phyloP scores from a whole-genome alignment of 1,284 basidiomycete genomes.

The Ustilago hordei region DNA sequence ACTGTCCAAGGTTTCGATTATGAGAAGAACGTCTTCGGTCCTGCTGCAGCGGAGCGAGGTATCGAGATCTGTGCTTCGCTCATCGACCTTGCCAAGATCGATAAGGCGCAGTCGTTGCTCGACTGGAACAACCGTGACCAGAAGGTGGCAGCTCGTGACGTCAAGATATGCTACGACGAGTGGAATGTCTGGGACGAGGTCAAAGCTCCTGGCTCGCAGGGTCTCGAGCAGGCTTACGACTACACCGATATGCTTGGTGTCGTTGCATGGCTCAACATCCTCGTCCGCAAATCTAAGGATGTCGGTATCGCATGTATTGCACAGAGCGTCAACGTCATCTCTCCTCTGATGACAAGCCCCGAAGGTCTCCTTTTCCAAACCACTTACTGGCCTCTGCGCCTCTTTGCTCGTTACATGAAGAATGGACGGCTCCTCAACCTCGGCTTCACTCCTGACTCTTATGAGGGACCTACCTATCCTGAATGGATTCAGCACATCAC shows the following conservation, averaged over 20 bases:
- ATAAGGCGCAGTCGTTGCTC: conserved; percentile 33
- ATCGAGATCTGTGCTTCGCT: conserved; percentile 71
- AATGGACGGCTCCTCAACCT: conserved; percentile 72
- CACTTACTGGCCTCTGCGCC: conserved; percentile 74
- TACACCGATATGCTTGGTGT: conserved; percentile 76
- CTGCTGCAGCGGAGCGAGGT: conserved; percentile 70
- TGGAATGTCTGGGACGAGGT: conserved; percentile 75
- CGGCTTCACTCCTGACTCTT: conserved; percentile 70
- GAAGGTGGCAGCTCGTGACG: conserved; percentile 44
- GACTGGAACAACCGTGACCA: conserved; percentile 46
- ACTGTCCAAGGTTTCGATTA: conserved; percentile 71
- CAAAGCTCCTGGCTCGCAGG: conserved; percentile 72
- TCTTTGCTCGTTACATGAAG: conserved; percentile 75
- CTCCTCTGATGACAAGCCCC: conserved; percentile 72
- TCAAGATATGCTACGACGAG: conserved; percentile 74
- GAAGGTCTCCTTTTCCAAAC: conserved; percentile 74
- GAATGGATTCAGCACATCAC: conserved; percentile 71
- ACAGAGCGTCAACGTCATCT: conserved; percentile 75
- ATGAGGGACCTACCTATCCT: conserved; percentile 73
- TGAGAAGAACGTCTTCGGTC: conserved; percentile 72
- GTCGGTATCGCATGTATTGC: conserved; percentile 78
- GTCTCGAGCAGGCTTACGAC: conserved; percentile 76
- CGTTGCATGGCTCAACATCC: conserved; percentile 77
- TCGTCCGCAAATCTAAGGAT: conserved; percentile 76
- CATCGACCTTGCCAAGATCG: conserved; percentile 70